Evolutionary conservation across 805 yeast genomes (phyloP).

Genomic region (Ogataea corticis): DNA sequence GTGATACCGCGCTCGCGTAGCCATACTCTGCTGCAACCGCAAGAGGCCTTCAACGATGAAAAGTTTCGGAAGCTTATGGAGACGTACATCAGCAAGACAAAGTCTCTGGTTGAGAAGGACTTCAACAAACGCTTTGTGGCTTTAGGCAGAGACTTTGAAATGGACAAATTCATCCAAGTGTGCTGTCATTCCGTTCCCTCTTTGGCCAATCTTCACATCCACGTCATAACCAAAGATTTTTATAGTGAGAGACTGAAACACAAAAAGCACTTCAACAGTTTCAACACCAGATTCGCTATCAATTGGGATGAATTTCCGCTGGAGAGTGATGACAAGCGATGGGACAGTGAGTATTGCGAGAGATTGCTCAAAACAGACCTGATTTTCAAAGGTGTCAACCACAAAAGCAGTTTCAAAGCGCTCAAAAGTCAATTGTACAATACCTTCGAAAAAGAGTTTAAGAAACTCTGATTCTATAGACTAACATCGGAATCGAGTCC

Average conservation of each 20-base stretch:
- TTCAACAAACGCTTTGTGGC: slow-evolving; percentile 18
- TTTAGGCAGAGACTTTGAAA: slow-evolving; percentile 8
- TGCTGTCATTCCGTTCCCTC: slow-evolving; percentile 78
- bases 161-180: slow-evolving; percentile 40
- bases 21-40: slow-evolving; percentile 51
- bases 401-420: slow-evolving; percentile 41
- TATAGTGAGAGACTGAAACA: slow-evolving; percentile 54
- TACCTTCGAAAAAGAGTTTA: slow-evolving; percentile 33
- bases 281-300: slow-evolving; percentile 65
- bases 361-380: slow-evolving; percentile 33
- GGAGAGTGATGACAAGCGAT: slow-evolving; percentile 39
- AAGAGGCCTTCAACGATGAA: slow-evolving; percentile 43
- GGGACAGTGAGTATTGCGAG: slow-evolving; percentile 39
- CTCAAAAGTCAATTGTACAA: slow-evolving; percentile 42
- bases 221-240: slow-evolving; percentile 68
- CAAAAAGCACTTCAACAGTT: slow-evolving; percentile 69
- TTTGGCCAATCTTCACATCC: slow-evolving; percentile 67
- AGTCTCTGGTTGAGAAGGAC: slow-evolving; percentile 16
- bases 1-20: slow-evolving; percentile 53
- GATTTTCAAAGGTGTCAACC: slow-evolving; percentile 42
- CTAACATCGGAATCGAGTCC: slow-evolving; percentile 36
- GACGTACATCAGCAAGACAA: slow-evolving; percentile 41
- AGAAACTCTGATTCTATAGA: neutral
- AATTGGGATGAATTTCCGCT: slow-evolving; percentile 50
- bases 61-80: slow-evolving; percentile 32